phyloP scores from a whole-genome alignment of 345 rosid genomes.

The Cochlearia excelsa region DNA sequence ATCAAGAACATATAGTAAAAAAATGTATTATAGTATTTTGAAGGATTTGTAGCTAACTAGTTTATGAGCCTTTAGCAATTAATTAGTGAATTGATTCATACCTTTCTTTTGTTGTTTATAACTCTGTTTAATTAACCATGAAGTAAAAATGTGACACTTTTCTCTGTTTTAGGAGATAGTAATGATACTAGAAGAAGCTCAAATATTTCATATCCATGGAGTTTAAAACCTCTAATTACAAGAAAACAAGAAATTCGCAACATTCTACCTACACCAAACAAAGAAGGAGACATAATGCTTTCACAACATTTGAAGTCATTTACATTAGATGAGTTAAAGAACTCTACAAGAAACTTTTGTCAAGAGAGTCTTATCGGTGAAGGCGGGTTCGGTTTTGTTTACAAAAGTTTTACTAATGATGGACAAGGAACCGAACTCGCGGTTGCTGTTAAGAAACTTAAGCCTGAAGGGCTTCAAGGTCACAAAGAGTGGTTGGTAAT shows the following conservation, averaged over 20 bases:
- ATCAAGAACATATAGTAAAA: no score
- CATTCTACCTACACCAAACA: slow-evolving; percentile 34
- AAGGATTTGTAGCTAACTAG: no score
- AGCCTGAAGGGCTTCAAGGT: slow-evolving; percentile 68
- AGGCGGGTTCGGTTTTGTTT: slow-evolving; percentile 90
- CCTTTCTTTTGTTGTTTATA: no score
- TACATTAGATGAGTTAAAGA: slow-evolving; percentile 49
- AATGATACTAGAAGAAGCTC: slow-evolving; percentile 19
- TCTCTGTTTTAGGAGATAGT: slow-evolving; percentile 19
- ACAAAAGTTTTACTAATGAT: slow-evolving; percentile 72
- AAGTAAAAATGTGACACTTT: slow-evolving; percentile 18
- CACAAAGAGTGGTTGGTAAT: slow-evolving; percentile 89
- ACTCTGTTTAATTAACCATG: slow-evolving; percentile 1
- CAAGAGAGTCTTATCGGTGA: slow-evolving; percentile 65
- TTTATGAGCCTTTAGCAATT: background rate
- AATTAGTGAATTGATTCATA: no score
- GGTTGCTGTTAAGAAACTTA: slow-evolving; percentile 77
- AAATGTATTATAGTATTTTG: no score
- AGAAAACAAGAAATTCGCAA: slow-evolving; percentile 13
- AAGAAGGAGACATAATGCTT: slow-evolving; percentile 49
- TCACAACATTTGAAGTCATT: slow-evolving; percentile 59
- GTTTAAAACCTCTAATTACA: slow-evolving; percentile 25
- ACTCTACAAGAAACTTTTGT: slow-evolving; percentile 65
- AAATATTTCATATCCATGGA: slow-evolving; percentile 31
- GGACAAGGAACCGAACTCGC: slow-evolving; percentile 48